These are phyloP conservation scores for Ogataea nakhonphanomensis DNA, from an alignment of 805 yeast species.

Conservation along the genomic window DNA sequence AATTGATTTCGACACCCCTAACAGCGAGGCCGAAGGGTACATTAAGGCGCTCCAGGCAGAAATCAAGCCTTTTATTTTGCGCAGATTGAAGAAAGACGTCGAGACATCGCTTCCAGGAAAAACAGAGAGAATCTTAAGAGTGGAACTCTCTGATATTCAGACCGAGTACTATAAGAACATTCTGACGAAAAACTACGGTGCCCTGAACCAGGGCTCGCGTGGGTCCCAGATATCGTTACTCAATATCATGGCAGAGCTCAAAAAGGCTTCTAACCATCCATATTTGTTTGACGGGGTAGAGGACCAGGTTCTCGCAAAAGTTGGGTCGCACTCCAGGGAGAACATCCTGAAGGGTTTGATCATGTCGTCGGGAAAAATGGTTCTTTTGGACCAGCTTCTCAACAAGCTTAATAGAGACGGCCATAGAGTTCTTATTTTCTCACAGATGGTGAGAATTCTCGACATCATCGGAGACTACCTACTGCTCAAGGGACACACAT, in stretches of 20 bases:
- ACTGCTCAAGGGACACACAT: conserved; percentile 78
- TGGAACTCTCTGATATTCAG: conserved; percentile 91
- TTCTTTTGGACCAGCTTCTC: conserved; percentile 81
- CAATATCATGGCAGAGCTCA: conserved; percentile 92
- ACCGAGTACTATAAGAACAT: conserved; percentile 94
- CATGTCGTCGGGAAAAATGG: conserved; percentile 99
- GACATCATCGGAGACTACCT: conserved; percentile 94
- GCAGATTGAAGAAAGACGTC: conserved; percentile 95
- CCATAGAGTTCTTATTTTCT: conserved; percentile 90
- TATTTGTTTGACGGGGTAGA: conserved; percentile 93
- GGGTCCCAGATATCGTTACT: conserved; percentile 81
- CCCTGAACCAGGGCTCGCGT: conserved; percentile 79
- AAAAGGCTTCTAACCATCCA: conserved; percentile 97
- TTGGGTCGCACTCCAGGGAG: conserved; percentile 63
- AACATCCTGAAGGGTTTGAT: conserved; percentile 83
- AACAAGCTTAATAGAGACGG: conserved; percentile 88
- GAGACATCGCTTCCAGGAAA: conserved; percentile 95
- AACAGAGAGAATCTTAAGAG: conserved; percentile 91
- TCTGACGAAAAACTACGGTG: conserved; percentile 86
- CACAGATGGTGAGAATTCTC: conserved; percentile 96
- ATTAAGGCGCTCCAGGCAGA: conserved; percentile 81
- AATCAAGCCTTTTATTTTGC: conserved; percentile 85
- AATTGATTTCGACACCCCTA: conserved; percentile 89
- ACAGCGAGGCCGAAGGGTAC: conserved; percentile 81
- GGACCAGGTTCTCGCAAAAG: conserved; percentile 67